A percentile compares a stretch with the other conserved stretches of the same genome.
These are phyloP conservation scores for Aspergillus persii DNA, from an alignment of 2,329 filamentous ascomycete species.

Conservation along the genomic window DNA sequence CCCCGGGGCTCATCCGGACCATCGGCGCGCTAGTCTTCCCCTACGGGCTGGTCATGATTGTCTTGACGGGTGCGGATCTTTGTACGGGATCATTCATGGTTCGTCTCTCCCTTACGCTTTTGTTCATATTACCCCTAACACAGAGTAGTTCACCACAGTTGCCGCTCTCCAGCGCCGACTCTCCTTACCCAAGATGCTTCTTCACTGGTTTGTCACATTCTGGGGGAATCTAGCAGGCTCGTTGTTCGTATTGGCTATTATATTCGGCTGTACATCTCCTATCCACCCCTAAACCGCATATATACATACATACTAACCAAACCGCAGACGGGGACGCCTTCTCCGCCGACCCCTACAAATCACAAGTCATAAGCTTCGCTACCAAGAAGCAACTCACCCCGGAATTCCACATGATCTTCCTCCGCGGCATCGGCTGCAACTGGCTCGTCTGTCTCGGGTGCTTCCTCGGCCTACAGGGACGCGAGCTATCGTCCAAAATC, in stretches of 20 bases:
- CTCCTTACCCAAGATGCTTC: conserved; percentile 34
- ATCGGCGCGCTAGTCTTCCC: conserved; percentile 50
- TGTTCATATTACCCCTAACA: neutral
- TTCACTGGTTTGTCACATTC: conserved; percentile 49
- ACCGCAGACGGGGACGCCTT: conserved; percentile 47
- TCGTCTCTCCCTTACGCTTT: neutral
- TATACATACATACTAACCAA: neutral
- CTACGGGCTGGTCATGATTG: conserved; percentile 50
- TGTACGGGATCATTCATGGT: conserved; percentile 50
- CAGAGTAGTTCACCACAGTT: conserved; percentile 43
- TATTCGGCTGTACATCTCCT: conserved; percentile 46
- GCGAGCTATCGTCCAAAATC: conserved; percentile 54
- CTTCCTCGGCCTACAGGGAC: conserved; percentile 45
- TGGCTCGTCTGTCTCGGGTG: conserved; percentile 58
- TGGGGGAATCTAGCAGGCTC: conserved; percentile 51
- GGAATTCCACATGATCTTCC: conserved; percentile 53
- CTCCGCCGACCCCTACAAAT: conserved; percentile 44
- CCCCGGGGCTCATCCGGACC: conserved; percentile 48
- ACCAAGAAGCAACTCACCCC: conserved; percentile 51
- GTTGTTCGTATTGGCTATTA: conserved; percentile 49
- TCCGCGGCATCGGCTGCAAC: conserved; percentile 56
- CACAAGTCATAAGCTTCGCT: conserved; percentile 46
- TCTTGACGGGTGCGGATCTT: conserved; percentile 50
- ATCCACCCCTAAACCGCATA: neutral
- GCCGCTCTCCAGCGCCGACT: conserved; percentile 45